phyloP scores from a whole-genome alignment of 192 early-diverging fungal species.

The Jimgerdemannia flammicorona region DNA sequence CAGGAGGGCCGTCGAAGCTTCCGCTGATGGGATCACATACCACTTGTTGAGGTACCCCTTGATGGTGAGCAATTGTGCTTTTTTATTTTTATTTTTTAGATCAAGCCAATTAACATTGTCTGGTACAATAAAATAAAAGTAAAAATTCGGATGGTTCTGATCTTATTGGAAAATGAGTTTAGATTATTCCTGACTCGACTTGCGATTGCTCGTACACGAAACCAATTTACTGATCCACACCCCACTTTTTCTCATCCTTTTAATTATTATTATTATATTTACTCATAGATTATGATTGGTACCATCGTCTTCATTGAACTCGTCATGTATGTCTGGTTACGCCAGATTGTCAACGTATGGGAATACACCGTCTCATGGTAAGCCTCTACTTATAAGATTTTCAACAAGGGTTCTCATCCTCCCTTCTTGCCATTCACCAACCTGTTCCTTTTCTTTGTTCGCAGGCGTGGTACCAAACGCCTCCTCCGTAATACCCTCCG shows the following conservation, averaged over 20 bases:
- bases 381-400: background rate
- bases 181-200: background rate
- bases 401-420: background rate
- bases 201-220: background rate
- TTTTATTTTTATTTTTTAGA: no score
- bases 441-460: no score
- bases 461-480: slow-evolving; percentile 52
- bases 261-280: no score
- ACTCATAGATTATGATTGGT: slow-evolving; percentile 53
- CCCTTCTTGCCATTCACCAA: background rate
- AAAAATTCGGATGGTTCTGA: background rate
- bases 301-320: slow-evolving; percentile 59
- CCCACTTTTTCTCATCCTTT: no score
- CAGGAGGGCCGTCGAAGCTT: no score
- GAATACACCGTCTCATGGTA: slow-evolving; percentile 62
- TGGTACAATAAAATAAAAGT: slow-evolving; percentile 4
- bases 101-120: no score
- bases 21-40: slow-evolving; percentile 39
- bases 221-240: no score
- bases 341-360: slow-evolving; percentile 60
- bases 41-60: slow-evolving; percentile 49
- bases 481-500: slow-evolving; percentile 42
- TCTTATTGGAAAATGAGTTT: background rate
- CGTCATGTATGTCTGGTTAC: slow-evolving; percentile 49
- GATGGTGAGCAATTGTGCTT: slow-evolving; percentile 48